Conservation (phyloP, 257 asterid species). For the Lavandula angustifolia region DNA sequence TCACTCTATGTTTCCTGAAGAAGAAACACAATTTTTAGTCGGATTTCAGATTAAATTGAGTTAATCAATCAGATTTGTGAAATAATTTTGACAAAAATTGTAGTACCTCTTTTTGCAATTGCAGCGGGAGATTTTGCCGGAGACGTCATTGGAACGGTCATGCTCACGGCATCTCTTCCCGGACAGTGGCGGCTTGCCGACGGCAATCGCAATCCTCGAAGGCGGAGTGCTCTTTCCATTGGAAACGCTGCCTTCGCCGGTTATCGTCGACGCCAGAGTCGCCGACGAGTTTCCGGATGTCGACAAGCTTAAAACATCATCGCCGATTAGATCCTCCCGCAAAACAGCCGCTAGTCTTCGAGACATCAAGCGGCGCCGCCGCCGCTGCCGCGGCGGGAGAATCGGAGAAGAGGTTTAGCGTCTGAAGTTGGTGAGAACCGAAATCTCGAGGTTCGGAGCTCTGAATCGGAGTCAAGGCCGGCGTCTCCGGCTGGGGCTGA, state of each 20-base stretch:
- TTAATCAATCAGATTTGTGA: neutral
- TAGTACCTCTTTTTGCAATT: slow-evolving; percentile 77
- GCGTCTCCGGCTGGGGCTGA: slow-evolving; percentile 37
- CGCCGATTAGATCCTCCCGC: slow-evolving; percentile 34
- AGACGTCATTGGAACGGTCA: slow-evolving; percentile 44
- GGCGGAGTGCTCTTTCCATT: slow-evolving; percentile 55
- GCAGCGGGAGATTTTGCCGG: slow-evolving; percentile 58
- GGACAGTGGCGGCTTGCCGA: slow-evolving; percentile 57
- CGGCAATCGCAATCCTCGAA: slow-evolving; percentile 40
- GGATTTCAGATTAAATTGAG: neutral
- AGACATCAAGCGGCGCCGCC: slow-evolving; percentile 28
- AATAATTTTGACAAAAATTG: neutral
- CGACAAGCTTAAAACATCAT: slow-evolving; percentile 41
- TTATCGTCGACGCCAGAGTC: slow-evolving; percentile 56
- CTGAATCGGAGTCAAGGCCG: slow-evolving; percentile 31
- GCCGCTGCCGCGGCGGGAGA: slow-evolving; percentile 32
- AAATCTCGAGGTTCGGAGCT: slow-evolving; percentile 19
- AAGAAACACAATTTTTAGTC: neutral
- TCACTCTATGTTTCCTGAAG: slow-evolving; percentile 48
- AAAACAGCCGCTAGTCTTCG: slow-evolving; percentile 29
- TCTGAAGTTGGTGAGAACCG: slow-evolving; percentile 28
- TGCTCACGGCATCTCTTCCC: slow-evolving; percentile 73
- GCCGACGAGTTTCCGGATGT: slow-evolving; percentile 55
- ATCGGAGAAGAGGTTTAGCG: slow-evolving; percentile 36
- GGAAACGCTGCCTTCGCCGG: slow-evolving; percentile 82